A percentile compares a stretch with the other conserved stretches of the same genome.
phyloP scores from a whole-genome alignment of 2,329 filamentous ascomycete genomes.

The Colletotrichum spaethianum region DNA sequence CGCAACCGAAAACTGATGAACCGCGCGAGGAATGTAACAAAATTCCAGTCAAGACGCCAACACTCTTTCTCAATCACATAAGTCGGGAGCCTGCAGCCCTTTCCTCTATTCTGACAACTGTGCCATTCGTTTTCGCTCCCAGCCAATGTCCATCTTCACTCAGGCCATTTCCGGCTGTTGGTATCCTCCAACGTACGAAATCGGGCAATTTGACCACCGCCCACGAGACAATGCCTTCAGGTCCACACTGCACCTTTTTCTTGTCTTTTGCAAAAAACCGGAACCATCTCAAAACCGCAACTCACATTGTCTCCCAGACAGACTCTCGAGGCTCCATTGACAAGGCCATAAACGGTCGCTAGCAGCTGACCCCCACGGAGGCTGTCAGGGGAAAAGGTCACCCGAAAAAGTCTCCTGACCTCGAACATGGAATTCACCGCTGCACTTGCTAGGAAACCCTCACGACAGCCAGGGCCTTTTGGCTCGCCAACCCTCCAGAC shows the following conservation, averaged over 20 bases:
- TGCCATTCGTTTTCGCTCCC: constrained; percentile 9
- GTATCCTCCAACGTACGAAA: neutral
- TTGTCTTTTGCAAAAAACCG: neutral
- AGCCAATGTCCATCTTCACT: neutral
- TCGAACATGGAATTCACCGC: constrained; percentile 16
- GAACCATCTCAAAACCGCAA: neutral
- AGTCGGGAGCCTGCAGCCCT: neutral
- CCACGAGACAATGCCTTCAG: neutral
- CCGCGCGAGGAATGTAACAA: neutral
- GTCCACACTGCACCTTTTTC: neutral
- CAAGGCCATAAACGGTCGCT: neutral
- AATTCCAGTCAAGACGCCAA: constrained; percentile 4
- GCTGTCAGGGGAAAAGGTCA: constrained; percentile 28
- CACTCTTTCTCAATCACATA: constrained; percentile 3
- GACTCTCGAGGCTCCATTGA: constrained; percentile 13
- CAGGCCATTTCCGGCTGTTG: constrained; percentile 7
- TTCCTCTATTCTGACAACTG: neutral
- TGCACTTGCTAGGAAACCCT: constrained; percentile 25
- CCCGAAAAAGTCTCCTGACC: constrained; percentile 33
- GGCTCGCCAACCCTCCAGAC: neutral
- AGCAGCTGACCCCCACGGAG: constrained; percentile 31
- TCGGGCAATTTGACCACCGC: neutral
- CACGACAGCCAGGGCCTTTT: neutral
- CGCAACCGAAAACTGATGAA: constrained; percentile 15
- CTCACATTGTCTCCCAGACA: neutral